A percentile compares a stretch with the other conserved stretches of the same genome.
Evolutionary conservation across 441 rosid genomes (phyloP).

Genomic region (Gossypium schwendimanii): DNA sequence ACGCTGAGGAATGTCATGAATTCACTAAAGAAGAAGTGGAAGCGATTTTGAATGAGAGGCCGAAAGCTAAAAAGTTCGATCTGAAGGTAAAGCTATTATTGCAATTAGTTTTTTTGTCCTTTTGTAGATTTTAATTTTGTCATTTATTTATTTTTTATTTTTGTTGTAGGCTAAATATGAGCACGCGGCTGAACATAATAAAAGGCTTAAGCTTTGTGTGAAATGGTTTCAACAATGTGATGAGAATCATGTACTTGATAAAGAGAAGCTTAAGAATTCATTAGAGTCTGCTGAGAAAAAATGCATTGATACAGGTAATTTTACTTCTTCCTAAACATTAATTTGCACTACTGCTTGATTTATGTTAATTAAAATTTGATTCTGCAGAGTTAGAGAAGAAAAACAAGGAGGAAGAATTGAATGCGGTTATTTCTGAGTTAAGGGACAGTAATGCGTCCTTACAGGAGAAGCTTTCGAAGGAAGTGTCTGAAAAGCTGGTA

Average conservation of each 20-base stretch:
- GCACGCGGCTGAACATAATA: slow-evolving; percentile 44
- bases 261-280: slow-evolving; percentile 49
- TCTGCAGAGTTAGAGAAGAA: slow-evolving; percentile 54
- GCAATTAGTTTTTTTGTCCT: background rate
- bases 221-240: slow-evolving; percentile 70
- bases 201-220: slow-evolving; percentile 66
- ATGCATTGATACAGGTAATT: slow-evolving; percentile 48
- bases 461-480: slow-evolving; percentile 49
- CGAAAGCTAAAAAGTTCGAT: slow-evolving; percentile 66
- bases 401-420: slow-evolving; percentile 45
- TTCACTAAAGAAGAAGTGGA: slow-evolving; percentile 75
- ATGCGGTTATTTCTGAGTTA: slow-evolving; percentile 37
- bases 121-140: background rate
- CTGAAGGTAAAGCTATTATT: slow-evolving; percentile 48
- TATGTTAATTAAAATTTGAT: slow-evolving; percentile 12
- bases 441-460: slow-evolving; percentile 44
- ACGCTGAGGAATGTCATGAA: slow-evolving; percentile 47
- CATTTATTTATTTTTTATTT: background rate
- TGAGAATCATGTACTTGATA: slow-evolving; percentile 53
- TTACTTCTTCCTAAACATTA: background rate
- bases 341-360: background rate
- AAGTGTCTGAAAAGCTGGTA: slow-evolving; percentile 67
- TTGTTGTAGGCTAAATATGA: slow-evolving; percentile 60
- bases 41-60: slow-evolving; percentile 63
- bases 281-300: slow-evolving; percentile 56